Evolutionary conservation across 2,329 filamentous ascomycete genomes (phyloP), one percentile per base, ranked within the genome.

Genomic region (Cyphellophora attinorum): DNA sequence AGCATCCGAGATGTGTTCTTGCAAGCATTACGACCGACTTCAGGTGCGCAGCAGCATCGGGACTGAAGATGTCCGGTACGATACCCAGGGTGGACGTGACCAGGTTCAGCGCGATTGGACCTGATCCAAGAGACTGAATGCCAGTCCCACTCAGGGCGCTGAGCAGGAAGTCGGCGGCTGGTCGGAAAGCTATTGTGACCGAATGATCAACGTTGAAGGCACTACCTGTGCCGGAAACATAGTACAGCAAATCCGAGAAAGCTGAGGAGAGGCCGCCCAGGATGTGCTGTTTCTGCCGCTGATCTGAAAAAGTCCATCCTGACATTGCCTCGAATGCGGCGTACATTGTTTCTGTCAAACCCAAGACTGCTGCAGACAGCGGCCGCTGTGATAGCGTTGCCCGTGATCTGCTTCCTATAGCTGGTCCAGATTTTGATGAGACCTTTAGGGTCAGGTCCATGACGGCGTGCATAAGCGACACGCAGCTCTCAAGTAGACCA

Each of bases 241-340:
- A 81, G 19, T 70, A 64, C 14, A 95, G 61, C 18, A 93, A 68
- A 29, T 74, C 78, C 44, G 81, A 71, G 51, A 95, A 79, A 11
- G 80, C 72, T 4, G 69, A 69, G 16, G 84, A 70, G 16, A 94
- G 74, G 27, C 70, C 68, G 12, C 70, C 68, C 39, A 84, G 74
- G 31, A 95, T 71, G 37, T 77, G 66, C 33, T 77, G 73, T 28
- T 80, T 76, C 45, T 88, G 79, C 16, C 77, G 65, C 8, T 76
- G 68, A 2, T 72, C 69, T 5, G 73, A 68, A 54, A 93, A 95
- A 46, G 79, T 80, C 91, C 89, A 98, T 4, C 79, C 85, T 18
- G 77, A 74, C 23, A 81, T 83, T 56, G 81, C 91, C 60, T 93
- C 86, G 47, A 93, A 81, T 5, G 93, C 74, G 51, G 93, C 86